Conservation (phyloP, 768 basidiomycete species). For the Rossbeevera mucosa region DNA sequence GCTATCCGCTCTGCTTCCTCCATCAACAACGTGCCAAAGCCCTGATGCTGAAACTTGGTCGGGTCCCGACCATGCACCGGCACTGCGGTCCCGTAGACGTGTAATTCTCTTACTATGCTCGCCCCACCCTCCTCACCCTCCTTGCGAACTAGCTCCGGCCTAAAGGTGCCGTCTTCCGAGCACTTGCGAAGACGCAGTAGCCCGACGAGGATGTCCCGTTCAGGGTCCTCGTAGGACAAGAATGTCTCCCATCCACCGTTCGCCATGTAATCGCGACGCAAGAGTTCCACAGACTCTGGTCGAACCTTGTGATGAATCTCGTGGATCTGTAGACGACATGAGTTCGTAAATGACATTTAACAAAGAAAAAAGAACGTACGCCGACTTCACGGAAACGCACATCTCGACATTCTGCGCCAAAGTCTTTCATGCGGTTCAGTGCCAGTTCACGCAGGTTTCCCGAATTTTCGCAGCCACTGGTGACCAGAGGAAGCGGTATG, state of each 20-base stretch:
- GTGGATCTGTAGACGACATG: conserved; percentile 61
- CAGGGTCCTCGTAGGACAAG: conserved; percentile 97
- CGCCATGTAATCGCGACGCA: conserved; percentile 91
- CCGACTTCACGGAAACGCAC: conserved; percentile 98
- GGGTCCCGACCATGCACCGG: conserved; percentile 97
- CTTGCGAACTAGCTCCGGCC: conserved; percentile 78
- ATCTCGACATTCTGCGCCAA: conserved; percentile 95
- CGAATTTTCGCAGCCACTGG: conserved; percentile 95
- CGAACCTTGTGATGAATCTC: conserved; percentile 98
- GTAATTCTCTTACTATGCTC: conserved; percentile 92
- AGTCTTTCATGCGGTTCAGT: conserved; percentile 97
- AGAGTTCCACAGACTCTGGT: conserved; percentile 90
- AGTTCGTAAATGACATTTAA: neutral
- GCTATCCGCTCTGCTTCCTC: conserved; percentile 99
- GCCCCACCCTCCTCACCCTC: conserved; percentile 72
- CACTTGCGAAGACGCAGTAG: conserved; percentile 90
- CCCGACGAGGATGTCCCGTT: conserved; percentile 93
- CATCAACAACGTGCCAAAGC: conserved; percentile 96
- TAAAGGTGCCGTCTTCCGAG: conserved; percentile 94
- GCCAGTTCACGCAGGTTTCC: conserved; percentile 96
- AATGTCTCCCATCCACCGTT: conserved; percentile 99
- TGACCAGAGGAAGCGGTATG: conserved; percentile 93
- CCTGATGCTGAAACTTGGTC: conserved; percentile 96
- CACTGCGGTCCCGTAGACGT: conserved; percentile 97
- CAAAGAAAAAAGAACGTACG: conserved; percentile 43